Evolutionary conservation across 208 protist species (phyloP), one percentile per base, ranked within the genome.

Genomic region (Trypanosoma brucei): DNA sequence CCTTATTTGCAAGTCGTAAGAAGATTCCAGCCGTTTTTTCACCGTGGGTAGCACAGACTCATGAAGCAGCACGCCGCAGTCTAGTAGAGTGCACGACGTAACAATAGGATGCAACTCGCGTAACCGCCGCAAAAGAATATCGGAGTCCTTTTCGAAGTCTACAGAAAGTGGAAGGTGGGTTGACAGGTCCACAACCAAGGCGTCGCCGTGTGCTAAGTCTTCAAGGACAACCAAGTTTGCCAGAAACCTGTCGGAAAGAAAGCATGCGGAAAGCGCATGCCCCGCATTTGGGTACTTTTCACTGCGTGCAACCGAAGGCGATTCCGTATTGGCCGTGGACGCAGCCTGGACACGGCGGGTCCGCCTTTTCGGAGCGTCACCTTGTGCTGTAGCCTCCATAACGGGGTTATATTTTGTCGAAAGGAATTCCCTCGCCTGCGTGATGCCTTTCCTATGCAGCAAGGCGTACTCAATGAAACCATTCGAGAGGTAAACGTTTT

Each of bases 401-500:
- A 55, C 62, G 7, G 78, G 78, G 57, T 92, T 92, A 56, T 83
- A 89, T 59, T 63, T 75, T 42, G 60, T 65, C 0, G 78, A 9
- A 49, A 92, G 53, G 71, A 89, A 92, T 65, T 86, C 78, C 11
- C 68, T 72, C 34, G 83, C 70, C 58, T 87, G 83, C 40, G 61
- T 54, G 33, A 92, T 77, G 3, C 73, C 81, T 36, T 82, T 62
- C 22, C 58, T 45, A 57, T 75, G 86, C 36, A 92, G 69, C 14
- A 67, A 37, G 5, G 70, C 62, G 62, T 92, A 92, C 44, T 83
- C 79, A 42, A 92, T 75, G 64, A 72, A 84, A 38, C 86, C 86
- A 65, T 92, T 92, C 3, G 83, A 92, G 6, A 70, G 62, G 62
- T 90, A 92, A 14, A 92, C 54, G 65, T 88, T 92, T 13, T 88